These are phyloP conservation scores for Gossypium laxum DNA, from an alignment of 441 rosid species.

Conservation along the genomic window DNA sequence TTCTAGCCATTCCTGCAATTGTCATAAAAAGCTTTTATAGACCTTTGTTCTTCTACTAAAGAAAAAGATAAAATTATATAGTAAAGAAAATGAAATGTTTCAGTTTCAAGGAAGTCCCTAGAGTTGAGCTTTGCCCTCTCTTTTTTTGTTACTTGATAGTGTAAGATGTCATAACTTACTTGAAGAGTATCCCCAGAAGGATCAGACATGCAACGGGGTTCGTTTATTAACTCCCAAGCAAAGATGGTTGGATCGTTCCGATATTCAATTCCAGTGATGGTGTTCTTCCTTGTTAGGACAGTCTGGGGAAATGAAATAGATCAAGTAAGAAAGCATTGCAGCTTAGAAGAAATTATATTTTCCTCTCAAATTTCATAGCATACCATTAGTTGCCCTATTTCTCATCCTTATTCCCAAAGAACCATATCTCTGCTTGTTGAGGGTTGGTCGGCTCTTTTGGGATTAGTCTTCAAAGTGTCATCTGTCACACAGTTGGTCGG, in stretches of 20 bases:
- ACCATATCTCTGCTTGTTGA: no score
- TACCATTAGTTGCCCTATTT: neutral
- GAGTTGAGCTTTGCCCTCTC: neutral
- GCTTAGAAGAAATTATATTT: neutral
- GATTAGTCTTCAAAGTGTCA: no score
- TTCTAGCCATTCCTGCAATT: conserved; percentile 68
- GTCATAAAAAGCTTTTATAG: neutral
- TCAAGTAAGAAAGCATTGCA: neutral
- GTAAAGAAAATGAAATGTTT: neutral
- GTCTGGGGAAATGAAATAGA: conserved; percentile 34
- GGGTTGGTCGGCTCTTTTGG: no score
- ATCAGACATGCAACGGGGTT: conserved; percentile 85
- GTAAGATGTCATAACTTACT: conserved; percentile 36
- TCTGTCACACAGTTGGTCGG: no score
- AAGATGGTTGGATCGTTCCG: conserved; percentile 81
- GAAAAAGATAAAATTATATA: neutral
- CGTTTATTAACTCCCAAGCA: conserved; percentile 91
- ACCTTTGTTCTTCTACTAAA: neutral
- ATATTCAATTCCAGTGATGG: conserved; percentile 68
- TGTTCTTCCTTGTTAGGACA: conserved; percentile 69
- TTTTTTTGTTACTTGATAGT: neutral
- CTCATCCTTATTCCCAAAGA: neutral
- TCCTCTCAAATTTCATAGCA: neutral
- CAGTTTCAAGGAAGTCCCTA: neutral
- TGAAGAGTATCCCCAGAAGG: conserved; percentile 81